Evolutionary conservation across 1,139 yeast genomes (phyloP).

Genomic region (Hansenula anomala): DNA sequence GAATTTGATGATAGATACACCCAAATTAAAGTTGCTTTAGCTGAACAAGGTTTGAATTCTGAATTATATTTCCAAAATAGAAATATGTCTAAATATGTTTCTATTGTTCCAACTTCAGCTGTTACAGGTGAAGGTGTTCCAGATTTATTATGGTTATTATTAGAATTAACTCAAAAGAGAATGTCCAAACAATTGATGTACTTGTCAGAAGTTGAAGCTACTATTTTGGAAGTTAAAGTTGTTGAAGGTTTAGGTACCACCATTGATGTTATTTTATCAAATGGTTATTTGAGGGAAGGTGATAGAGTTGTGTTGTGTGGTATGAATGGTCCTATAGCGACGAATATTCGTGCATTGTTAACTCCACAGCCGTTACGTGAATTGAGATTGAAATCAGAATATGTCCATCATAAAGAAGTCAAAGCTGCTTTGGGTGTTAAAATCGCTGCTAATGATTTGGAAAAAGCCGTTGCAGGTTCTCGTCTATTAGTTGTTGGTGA

Average conservation of each 20-base stretch:
- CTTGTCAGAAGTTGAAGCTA: constrained; percentile 89
- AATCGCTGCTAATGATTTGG: constrained; percentile 95
- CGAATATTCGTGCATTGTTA: constrained; percentile 89
- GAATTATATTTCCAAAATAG: constrained; percentile 94
- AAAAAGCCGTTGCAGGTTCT: constrained; percentile 99
- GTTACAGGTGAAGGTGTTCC: constrained; percentile 99
- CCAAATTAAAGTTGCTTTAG: constrained; percentile 82
- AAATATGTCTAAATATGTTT: constrained; percentile 87
- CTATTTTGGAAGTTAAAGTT: constrained; percentile 96
- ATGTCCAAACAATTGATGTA: constrained; percentile 99
- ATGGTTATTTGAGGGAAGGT: constrained; percentile 92
- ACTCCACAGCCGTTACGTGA: constrained; percentile 98
- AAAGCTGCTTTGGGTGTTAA: constrained; percentile 99
- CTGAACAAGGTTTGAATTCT: constrained; percentile 98
- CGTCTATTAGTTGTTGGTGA: constrained; percentile 92
- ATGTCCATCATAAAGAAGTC: constrained; percentile 93
- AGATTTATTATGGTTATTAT: constrained; percentile 90
- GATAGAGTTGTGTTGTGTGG: constrained; percentile 96
- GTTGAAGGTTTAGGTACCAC: constrained; percentile 99
- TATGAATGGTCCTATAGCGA: constrained; percentile 97
- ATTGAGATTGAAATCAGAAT: constrained; percentile 90
- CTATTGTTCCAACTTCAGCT: constrained; percentile 97
- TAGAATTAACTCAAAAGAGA: constrained; percentile 95
- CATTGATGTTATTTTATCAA: constrained; percentile 93
- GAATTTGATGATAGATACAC: constrained; percentile 89